Conservation (phyloP, 176 grass and related monocot species). For the Poa annua region DNA sequence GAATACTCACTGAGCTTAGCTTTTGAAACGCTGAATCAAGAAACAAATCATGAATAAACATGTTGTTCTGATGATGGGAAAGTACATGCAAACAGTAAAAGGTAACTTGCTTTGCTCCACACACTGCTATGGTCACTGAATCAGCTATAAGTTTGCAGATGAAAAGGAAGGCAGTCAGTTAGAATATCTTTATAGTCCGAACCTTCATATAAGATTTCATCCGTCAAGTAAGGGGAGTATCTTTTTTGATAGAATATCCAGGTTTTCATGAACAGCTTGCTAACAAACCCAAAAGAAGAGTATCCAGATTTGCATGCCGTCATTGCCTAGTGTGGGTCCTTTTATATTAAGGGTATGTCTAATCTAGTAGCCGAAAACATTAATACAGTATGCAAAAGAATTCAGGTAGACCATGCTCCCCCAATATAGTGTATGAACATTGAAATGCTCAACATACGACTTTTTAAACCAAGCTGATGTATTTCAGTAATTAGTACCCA, state of each 20-base stretch:
- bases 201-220: constrained; percentile 1
- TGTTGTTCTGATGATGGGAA: background rate
- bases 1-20: constrained; percentile 90
- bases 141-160: background rate
- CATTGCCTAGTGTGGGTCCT: background rate
- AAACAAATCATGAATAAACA: constrained; percentile 29
- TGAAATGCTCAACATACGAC: constrained; percentile 4
- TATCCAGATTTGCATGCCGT: constrained; percentile 1
- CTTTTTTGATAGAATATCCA: background rate
- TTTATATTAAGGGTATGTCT: background rate
- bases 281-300: constrained; percentile 19
- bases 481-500: constrained; percentile 10
- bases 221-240: background rate
- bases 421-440: background rate
- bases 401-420: background rate
- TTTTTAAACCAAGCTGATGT: background rate
- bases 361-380: background rate
- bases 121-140: background rate
- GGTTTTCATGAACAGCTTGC: constrained; percentile 18
- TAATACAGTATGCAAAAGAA: background rate
- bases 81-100: background rate
- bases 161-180: constrained; percentile 5
- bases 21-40: constrained; percentile 68
- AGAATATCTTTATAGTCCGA: background rate
- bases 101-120: constrained; percentile 28